Percentiles rank a stretch among this genome's conserved stretches.
Conservation (phyloP, 306 rosid genomes). For the Acacia confusa region DNA sequence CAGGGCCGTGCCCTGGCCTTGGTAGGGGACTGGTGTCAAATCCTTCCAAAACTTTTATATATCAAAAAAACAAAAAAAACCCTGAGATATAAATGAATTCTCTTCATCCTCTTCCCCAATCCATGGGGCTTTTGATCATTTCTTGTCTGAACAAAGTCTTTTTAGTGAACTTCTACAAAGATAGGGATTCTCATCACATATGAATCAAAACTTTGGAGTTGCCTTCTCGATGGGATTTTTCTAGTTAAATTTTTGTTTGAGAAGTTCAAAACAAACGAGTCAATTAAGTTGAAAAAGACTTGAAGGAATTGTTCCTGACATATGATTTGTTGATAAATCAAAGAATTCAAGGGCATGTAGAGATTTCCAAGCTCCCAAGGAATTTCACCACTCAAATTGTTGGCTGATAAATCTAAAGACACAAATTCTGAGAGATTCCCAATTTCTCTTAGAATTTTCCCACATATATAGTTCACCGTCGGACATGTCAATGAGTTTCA, state of each 20-base stretch:
- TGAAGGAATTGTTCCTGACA: neutral
- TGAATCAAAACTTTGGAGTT: slow-evolving; percentile 2
- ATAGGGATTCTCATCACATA: slow-evolving; percentile 3
- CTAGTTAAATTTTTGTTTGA: neutral
- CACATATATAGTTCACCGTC: neutral
- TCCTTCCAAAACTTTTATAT: too few relatives aligned
- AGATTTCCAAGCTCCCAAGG: neutral
- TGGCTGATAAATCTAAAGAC: neutral
- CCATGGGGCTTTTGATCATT: neutral
- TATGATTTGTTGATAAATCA: slow-evolving; percentile 11
- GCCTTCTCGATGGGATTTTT: slow-evolving; percentile 13
- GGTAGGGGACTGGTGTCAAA: too few relatives aligned
- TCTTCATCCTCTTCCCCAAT: neutral
- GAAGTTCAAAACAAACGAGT: neutral
- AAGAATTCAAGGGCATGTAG: neutral
- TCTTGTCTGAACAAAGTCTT: neutral
- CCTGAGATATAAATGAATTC: neutral
- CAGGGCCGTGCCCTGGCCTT: too few relatives aligned
- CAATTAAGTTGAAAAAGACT: slow-evolving; percentile 1
- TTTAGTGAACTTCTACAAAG: slow-evolving; percentile 7
- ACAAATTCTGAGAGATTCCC: neutral
- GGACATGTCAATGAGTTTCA: slow-evolving; percentile 12
- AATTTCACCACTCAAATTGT: neutral
- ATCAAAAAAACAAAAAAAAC: too few relatives aligned
- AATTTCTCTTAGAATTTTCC: slow-evolving; percentile 20